Conservation (phyloP, 495 filamentous ascomycete genomes). For the Penicillium chermesinum region DNA sequence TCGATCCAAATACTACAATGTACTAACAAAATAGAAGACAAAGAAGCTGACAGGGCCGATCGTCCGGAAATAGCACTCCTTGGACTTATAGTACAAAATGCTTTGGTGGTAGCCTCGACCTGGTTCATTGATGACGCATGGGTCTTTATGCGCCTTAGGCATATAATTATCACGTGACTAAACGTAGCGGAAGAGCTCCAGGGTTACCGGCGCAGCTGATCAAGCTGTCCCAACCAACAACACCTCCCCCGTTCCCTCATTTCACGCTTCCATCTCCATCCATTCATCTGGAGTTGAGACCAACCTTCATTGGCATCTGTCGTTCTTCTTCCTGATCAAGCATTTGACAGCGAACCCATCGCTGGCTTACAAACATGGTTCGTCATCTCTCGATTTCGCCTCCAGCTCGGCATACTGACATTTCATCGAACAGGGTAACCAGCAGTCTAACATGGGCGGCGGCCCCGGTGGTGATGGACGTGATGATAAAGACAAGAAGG, state of each 20-base stretch:
- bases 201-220: neutral
- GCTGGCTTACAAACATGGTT: slow-evolving; percentile 35
- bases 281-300: neutral
- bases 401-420: slow-evolving; percentile 21
- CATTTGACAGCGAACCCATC: slow-evolving; percentile 13
- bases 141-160: neutral
- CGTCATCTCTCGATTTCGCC: slow-evolving; percentile 14
- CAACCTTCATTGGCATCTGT: neutral
- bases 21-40: too few species aligned
- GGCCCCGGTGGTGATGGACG: slow-evolving; percentile 66
- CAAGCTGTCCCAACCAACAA: slow-evolving; percentile 15
- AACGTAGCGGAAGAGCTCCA: neutral
- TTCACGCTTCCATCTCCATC: slow-evolving; percentile 4
- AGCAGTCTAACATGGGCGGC: slow-evolving; percentile 80
- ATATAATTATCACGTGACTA: neutral
- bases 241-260: slow-evolving; percentile 12
- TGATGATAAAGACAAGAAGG: slow-evolving; percentile 95
- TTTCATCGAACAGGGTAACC: slow-evolving; percentile 50
- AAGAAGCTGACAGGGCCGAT: too few species aligned
- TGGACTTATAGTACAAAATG: too few species aligned
- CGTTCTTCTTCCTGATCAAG: neutral
- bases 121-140: neutral
- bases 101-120: neutral
- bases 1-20: neutral
- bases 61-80: too few species aligned